Evolutionary conservation across 495 filamentous ascomycete species (phyloP).

Genomic region (Bathelium albidoporum): DNA sequence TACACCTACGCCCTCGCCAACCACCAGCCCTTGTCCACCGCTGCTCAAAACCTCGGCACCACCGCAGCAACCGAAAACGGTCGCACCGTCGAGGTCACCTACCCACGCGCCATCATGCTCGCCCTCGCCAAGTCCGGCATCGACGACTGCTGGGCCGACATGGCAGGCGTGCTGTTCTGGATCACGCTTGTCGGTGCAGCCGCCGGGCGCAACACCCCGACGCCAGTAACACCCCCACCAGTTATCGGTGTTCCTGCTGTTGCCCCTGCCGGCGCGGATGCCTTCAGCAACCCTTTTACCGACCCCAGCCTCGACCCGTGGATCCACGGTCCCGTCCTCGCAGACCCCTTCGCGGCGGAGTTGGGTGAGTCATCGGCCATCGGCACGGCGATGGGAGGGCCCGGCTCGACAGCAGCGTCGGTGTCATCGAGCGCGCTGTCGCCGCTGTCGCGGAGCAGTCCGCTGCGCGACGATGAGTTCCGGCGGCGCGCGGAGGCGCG

Average conservation of each 20-base stretch:
- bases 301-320: neutral
- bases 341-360: constrained; percentile 8
- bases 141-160: constrained; percentile 22
- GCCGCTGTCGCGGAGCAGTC: neutral
- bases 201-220: neutral
- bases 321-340: neutral
- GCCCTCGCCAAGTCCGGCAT: constrained; percentile 13
- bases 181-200: constrained; percentile 22
- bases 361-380: constrained; percentile 3
- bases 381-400: neutral
- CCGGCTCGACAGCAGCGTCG: neutral
- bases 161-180: constrained; percentile 29
- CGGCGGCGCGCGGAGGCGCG: constrained; percentile 1
- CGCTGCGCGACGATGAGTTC: constrained; percentile 12
- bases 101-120: constrained; percentile 4
- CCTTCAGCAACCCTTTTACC: neutral
- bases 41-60: constrained; percentile 24
- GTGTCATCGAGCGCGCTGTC: neutral
- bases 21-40: constrained; percentile 31
- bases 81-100: neutral
- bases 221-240: too few species aligned
- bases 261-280: neutral
- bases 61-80: constrained; percentile 14
- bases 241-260: too few species aligned
- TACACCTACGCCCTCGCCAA: constrained; percentile 24